Evolutionary conservation across 192 early-diverging fungal genomes (phyloP).

Genomic region (Gonapodya sp.): DNA sequence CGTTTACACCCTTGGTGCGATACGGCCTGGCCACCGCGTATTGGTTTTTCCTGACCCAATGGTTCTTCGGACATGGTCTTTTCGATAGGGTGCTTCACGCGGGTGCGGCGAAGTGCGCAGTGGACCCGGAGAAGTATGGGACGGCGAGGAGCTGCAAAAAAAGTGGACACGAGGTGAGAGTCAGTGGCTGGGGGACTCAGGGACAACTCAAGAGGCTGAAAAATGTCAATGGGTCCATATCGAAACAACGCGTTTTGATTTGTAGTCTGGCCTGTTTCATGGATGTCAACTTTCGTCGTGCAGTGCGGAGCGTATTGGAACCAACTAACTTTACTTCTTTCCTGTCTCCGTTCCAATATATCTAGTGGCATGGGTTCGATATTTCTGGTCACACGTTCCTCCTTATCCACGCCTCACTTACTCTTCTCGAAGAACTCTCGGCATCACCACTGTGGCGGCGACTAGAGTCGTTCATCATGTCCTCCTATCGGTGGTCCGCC

Average conservation of each 20-base stretch:
- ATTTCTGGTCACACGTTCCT: conserved; percentile 81
- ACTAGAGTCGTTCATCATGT: not conserved
- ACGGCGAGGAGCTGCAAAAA: not conserved
- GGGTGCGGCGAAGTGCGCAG: conserved; percentile 57
- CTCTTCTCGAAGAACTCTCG: conserved; percentile 58
- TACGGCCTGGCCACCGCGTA: conserved; percentile 62
- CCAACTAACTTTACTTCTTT: no score
- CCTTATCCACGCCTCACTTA: conserved; percentile 62
- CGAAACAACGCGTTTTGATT: no score
- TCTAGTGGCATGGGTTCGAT: conserved; percentile 73
- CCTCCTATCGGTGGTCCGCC: not conserved
- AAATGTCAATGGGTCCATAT: no score
- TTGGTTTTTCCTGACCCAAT: conserved; percentile 77
- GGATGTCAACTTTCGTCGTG: not conserved
- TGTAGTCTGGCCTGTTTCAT: not conserved
- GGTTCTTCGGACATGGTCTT: conserved; percentile 71
- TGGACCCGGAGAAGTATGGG: not conserved
- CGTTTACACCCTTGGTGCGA: conserved; percentile 24
- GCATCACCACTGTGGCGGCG: not conserved
- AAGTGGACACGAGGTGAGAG: not conserved
- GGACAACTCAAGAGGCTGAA: no score
- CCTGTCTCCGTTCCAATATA: no score
- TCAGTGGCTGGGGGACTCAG: not conserved
- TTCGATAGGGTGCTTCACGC: conserved; percentile 66
- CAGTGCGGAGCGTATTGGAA: no score